Conservation (phyloP, 805 yeast genomes). For the Candida maltosa region DNA sequence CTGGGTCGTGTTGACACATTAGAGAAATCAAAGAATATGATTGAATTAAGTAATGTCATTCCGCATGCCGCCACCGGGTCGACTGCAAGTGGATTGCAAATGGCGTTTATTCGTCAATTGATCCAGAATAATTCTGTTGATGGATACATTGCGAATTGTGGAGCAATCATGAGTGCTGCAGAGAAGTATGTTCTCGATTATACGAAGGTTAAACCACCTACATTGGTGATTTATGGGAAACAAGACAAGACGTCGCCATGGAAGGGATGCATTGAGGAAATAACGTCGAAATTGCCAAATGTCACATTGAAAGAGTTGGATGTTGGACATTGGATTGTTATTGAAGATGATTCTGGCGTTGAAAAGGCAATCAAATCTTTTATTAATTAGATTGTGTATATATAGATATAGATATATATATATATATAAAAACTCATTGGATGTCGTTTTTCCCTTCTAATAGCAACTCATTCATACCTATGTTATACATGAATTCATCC, state of each 20-base stretch:
- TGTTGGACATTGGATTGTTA: constrained; percentile 12
- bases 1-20: constrained; percentile 6
- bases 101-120: constrained; percentile 11
- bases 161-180: constrained; percentile 9
- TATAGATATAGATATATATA: neutral
- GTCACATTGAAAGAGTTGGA: neutral
- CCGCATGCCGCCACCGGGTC: constrained; percentile 9
- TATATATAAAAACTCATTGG: constrained; percentile 1
- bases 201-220: constrained; percentile 3
- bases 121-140: constrained; percentile 9
- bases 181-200: constrained; percentile 8
- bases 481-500: constrained; percentile 15
- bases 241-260: constrained; percentile 11
- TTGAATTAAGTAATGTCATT: constrained; percentile 6
- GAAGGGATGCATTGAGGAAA: constrained; percentile 8
- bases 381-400: constrained; percentile 5
- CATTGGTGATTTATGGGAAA: constrained; percentile 10
- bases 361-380: constrained; percentile 3
- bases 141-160: constrained; percentile 12
- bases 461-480: constrained; percentile 15
- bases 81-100: constrained; percentile 4
- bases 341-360: constrained; percentile 9
- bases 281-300: constrained; percentile 3
- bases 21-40: constrained; percentile 1
- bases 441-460: constrained; percentile 3